phyloP scores from a whole-genome alignment of 108 stramenopile species.

The Schizochytrium sp. region DNA sequence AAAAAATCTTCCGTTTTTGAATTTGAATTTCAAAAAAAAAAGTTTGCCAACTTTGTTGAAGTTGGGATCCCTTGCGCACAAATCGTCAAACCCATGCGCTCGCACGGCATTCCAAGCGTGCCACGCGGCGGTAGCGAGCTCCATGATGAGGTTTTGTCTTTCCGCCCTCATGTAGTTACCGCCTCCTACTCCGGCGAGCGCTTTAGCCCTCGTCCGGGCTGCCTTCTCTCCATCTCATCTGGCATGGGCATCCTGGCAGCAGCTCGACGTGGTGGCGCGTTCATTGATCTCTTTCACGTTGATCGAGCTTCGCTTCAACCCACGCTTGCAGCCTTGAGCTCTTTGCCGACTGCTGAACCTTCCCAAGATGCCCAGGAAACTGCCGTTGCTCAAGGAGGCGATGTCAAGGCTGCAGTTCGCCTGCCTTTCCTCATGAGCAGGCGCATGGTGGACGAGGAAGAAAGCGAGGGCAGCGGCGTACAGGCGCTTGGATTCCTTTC shows the following conservation, averaged over 20 bases:
- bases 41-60: conserved; percentile 35
- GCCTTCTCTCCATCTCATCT: neutral
- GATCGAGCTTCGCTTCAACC: neutral
- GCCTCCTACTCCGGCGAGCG: too few species aligned
- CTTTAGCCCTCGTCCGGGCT: conserved; percentile 62
- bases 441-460: neutral
- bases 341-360: too few species aligned
- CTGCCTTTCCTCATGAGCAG: conserved; percentile 19
- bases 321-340: too few species aligned
- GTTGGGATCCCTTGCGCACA: neutral
- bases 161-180: too few species aligned
- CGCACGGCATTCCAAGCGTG: too few species aligned
- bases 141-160: too few species aligned
- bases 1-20: conserved; percentile 93
- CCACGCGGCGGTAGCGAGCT: too few species aligned
- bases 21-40: conserved; percentile 7
- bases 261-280: neutral
- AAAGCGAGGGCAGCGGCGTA: neutral
- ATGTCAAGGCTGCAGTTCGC: neutral
- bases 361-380: neutral
- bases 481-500: neutral
- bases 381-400: neutral
- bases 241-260: conserved; percentile 33
- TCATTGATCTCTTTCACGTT: conserved; percentile 20
- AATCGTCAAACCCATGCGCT: too few species aligned